Evolutionary conservation across 2,329 filamentous ascomycete genomes (phyloP).

Genomic region (Fonsecaea erecta): DNA sequence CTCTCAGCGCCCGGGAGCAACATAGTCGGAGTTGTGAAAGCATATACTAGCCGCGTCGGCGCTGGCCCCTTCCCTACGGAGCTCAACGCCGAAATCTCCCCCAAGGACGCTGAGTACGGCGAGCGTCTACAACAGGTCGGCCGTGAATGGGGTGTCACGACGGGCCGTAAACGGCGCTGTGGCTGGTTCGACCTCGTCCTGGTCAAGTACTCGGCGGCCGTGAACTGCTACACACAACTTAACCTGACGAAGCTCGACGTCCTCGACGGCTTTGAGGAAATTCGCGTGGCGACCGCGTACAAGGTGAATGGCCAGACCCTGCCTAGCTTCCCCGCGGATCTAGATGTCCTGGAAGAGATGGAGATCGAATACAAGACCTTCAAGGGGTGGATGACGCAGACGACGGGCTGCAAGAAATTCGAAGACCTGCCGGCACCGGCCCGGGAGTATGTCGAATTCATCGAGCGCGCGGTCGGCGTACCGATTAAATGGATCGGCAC

Average conservation of each 20-base stretch:
- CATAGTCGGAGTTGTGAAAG: constrained; percentile 68
- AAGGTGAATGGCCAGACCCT: constrained; percentile 57
- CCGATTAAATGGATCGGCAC: constrained; percentile 67
- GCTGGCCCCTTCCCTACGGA: constrained; percentile 68
- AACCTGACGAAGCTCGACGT: constrained; percentile 70
- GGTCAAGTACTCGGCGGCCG: constrained; percentile 63
- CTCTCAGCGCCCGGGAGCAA: constrained; percentile 51
- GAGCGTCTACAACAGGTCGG: constrained; percentile 57
- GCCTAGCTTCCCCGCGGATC: constrained; percentile 62
- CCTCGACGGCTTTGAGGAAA: constrained; percentile 66
- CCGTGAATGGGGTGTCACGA: constrained; percentile 62
- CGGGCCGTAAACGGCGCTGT: constrained; percentile 65
- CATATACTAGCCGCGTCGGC: constrained; percentile 65
- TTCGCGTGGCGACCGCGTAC: constrained; percentile 66
- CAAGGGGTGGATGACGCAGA: constrained; percentile 65
- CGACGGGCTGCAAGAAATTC: constrained; percentile 61
- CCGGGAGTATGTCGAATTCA: constrained; percentile 64
- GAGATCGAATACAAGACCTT: constrained; percentile 64
- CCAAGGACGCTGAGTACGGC: constrained; percentile 42
- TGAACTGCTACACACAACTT: constrained; percentile 59
- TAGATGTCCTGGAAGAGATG: constrained; percentile 53
- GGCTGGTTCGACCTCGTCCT: constrained; percentile 70
- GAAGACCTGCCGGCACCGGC: constrained; percentile 63
- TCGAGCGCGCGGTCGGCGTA: constrained; percentile 62
- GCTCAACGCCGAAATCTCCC: constrained; percentile 33